phyloP scores from a whole-genome alignment of 805 yeast species.

The Komagataella kurtzmanii region DNA sequence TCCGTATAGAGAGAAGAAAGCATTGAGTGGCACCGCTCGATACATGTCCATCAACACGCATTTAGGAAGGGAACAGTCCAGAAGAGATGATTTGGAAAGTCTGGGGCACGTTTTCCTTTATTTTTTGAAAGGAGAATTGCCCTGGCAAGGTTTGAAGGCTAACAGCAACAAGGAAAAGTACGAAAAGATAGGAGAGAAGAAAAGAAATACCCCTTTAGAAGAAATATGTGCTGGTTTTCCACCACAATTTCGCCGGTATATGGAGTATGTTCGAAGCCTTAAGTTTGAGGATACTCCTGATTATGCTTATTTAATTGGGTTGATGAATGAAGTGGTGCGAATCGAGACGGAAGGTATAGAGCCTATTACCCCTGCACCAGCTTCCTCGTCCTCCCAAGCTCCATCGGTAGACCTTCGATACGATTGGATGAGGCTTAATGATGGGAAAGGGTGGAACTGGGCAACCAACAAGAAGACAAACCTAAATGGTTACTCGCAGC shows the following conservation, averaged over 20 bases:
- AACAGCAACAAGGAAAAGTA: constrained; percentile 76
- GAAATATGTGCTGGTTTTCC: constrained; percentile 57
- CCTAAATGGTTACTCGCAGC: constrained; percentile 63
- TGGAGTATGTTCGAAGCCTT: constrained; percentile 52
- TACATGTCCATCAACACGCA: constrained; percentile 87
- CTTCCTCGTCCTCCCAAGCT: neutral
- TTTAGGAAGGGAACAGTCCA: constrained; percentile 69
- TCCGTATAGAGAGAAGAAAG: constrained; percentile 70
- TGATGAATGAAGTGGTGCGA: constrained; percentile 44
- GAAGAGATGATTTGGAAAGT: constrained; percentile 75
- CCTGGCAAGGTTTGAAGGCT: constrained; percentile 87
- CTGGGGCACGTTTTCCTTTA: constrained; percentile 75
- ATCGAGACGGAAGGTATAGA: constrained; percentile 13
- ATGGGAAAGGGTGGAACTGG: constrained; percentile 77
- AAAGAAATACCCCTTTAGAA: constrained; percentile 52
- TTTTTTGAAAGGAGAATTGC: constrained; percentile 65
- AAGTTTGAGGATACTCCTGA: constrained; percentile 75
- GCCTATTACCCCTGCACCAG: neutral
- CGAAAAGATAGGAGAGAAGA: constrained; percentile 75
- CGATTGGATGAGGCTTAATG: constrained; percentile 74
- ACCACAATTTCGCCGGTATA: constrained; percentile 59
- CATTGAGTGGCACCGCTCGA: constrained; percentile 75
- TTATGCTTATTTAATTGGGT: constrained; percentile 48
- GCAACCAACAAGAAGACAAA: constrained; percentile 64
- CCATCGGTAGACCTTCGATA: constrained; percentile 40